A percentile compares a stretch with the other conserved stretches of the same genome.
These are phyloP conservation scores for Kodamaea sp. DNA, from an alignment of 1,139 yeast species.

Conservation along the genomic window DNA sequence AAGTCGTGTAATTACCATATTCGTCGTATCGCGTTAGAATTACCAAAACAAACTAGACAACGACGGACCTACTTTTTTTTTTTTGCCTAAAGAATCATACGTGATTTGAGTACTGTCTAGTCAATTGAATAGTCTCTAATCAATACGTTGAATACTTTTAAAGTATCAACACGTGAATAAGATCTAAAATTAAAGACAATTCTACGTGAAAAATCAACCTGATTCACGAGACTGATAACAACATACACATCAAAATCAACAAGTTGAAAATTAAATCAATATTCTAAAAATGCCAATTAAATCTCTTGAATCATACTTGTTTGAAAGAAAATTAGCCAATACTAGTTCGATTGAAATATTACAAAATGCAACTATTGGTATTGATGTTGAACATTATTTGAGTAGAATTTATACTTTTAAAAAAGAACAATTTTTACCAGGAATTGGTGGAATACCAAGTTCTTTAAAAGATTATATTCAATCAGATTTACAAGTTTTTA, in stretches of 20 bases:
- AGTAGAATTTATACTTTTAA: conserved; percentile 58
- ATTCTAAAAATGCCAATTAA: conserved; percentile 56
- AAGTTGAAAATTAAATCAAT: no score
- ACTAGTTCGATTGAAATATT: conserved; percentile 63
- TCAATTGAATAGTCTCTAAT: no score
- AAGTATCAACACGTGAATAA: no score
- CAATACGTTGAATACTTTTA: no score
- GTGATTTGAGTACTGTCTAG: no score
- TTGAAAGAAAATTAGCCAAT: conserved; percentile 64
- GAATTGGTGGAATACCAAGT: conserved; percentile 80
- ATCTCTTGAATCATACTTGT: conserved; percentile 66
- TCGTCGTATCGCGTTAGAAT: no score
- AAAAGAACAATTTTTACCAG: conserved; percentile 70
- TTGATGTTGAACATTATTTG: conserved; percentile 79
- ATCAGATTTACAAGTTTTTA: conserved; percentile 59
- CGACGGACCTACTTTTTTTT: neutral
- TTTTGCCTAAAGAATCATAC: neutral
- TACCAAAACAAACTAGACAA: neutral
- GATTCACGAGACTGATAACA: no score
- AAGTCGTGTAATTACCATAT: no score
- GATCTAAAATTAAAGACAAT: neutral
- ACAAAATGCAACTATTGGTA: conserved; percentile 70
- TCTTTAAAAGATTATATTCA: conserved; percentile 57
- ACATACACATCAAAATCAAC: neutral
- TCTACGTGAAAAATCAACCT: no score